Evolutionary conservation across 164 flowering plant species (phyloP).

Genomic region (Amborella trichopoda): DNA sequence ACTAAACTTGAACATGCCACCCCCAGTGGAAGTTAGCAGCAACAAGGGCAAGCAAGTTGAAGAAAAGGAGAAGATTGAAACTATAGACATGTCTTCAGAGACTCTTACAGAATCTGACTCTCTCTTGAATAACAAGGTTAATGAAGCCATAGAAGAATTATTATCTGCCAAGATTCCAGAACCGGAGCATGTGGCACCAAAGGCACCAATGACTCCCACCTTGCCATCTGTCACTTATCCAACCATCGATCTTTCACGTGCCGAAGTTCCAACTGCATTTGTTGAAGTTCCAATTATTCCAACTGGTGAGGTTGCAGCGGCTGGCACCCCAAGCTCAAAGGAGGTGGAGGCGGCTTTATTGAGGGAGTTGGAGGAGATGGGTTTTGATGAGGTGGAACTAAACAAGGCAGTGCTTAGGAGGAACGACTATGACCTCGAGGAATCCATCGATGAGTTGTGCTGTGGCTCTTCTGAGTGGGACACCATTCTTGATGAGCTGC

Average conservation of each 20-base stretch:
- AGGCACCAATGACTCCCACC: too few species aligned
- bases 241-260: conserved; percentile 2
- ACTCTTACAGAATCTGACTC: too few species aligned
- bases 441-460: conserved; percentile 41
- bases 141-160: too few species aligned
- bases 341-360: conserved; percentile 30
- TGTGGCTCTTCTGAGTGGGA: conserved; percentile 62
- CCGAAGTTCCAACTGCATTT: background rate
- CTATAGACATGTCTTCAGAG: too few species aligned
- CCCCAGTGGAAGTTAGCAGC: too few species aligned
- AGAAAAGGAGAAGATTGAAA: too few species aligned
- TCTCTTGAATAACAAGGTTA: too few species aligned
- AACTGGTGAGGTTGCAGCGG: conserved; percentile 11
- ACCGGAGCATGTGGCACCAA: too few species aligned
- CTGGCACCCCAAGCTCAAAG: background rate
- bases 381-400: conserved; percentile 59
- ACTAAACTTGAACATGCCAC: too few species aligned
- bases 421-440: conserved; percentile 56
- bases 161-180: too few species aligned
- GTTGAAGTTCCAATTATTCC: conserved; percentile 1
- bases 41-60: too few species aligned
- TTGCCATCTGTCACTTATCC: conserved; percentile 10
- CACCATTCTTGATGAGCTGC: conserved; percentile 65
- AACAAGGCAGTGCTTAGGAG: conserved; percentile 61
- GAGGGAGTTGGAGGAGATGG: conserved; percentile 79